These are phyloP conservation scores for Jaminaea rosea DNA, from an alignment of 1,284 basidiomycete species.

Conservation along the genomic window DNA sequence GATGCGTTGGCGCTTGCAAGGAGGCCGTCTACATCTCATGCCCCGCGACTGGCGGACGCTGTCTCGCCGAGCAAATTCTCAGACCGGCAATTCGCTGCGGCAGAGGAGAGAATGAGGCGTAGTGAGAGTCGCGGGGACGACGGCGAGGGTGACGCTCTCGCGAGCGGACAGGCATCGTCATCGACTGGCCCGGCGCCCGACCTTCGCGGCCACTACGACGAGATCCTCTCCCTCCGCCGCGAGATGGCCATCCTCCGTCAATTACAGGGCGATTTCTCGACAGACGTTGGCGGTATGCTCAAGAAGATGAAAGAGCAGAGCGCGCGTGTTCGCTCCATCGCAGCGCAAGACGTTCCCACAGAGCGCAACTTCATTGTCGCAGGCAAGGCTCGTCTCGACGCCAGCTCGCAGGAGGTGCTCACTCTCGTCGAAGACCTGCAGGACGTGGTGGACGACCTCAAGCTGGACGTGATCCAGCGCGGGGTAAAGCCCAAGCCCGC, in stretches of 20 bases:
- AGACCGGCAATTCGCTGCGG: conserved; percentile 41
- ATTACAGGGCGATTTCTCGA: conserved; percentile 84
- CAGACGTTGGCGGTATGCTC: conserved; percentile 76
- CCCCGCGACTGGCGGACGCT: background rate
- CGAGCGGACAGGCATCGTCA: no score
- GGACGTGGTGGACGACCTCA: conserved; percentile 80
- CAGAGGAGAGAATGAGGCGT: conserved; percentile 37
- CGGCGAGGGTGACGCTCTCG: no score
- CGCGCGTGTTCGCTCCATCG: conserved; percentile 72
- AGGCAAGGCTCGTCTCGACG: conserved; percentile 81
- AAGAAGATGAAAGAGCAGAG: conserved; percentile 70
- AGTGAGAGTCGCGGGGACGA: no score
- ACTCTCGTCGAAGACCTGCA: conserved; percentile 88
- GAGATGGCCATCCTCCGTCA: conserved; percentile 90
- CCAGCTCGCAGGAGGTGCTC: conserved; percentile 75
- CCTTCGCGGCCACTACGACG: conserved; percentile 82
- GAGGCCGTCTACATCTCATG: background rate
- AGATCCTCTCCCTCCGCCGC: conserved; percentile 81
- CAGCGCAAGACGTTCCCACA: conserved; percentile 65
- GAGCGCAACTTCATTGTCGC: conserved; percentile 80
- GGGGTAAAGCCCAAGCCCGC: conserved; percentile 73
- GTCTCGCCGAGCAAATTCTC: conserved; percentile 24
- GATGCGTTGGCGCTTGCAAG: background rate
- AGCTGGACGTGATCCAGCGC: conserved; percentile 82
- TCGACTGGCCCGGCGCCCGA: no score